phyloP scores from a whole-genome alignment of 2,329 filamentous ascomycete species.

The Colletotrichum neosansevieriae region DNA sequence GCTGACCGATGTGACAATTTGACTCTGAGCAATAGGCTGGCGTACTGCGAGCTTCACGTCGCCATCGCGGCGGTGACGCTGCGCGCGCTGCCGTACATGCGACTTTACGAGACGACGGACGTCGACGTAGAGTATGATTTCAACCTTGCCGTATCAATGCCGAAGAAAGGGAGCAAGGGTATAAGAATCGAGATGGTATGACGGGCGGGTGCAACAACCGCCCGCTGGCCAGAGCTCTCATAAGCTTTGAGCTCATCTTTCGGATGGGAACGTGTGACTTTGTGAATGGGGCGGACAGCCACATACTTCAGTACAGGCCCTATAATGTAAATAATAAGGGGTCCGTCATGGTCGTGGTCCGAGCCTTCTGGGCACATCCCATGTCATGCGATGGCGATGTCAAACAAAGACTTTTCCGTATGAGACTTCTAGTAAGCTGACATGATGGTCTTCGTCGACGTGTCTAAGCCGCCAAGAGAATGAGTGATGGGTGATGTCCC shows the following conservation, averaged over 20 bases:
- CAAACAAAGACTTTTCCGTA: neutral
- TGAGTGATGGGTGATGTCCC: neutral
- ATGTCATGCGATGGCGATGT: too few relatives aligned
- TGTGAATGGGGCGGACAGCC: neutral
- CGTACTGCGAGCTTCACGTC: conserved; percentile 46
- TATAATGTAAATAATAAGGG: neutral
- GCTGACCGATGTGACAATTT: conserved; percentile 11
- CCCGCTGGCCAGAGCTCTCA: neutral
- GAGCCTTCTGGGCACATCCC: neutral
- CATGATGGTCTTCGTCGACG: neutral
- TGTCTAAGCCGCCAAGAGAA: neutral
- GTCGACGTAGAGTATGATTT: conserved; percentile 46
- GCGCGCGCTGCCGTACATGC: conserved; percentile 45
- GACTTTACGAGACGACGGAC: conserved; percentile 45
- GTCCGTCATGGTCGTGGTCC: too few relatives aligned
- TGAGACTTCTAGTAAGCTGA: neutral
- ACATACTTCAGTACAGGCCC: neutral
- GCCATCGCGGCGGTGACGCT: conserved; percentile 43
- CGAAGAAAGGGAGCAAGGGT: conserved; percentile 32
- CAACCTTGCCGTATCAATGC: conserved; percentile 43
- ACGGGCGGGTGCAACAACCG: neutral
- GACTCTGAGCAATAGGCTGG: conserved; percentile 43
- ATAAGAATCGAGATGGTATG: conserved; percentile 18
- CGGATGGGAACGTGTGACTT: neutral
- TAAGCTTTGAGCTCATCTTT: conserved; percentile 7